Conservation (phyloP, 768 basidiomycete genomes). For the Pleurotus pulmonarius region DNA sequence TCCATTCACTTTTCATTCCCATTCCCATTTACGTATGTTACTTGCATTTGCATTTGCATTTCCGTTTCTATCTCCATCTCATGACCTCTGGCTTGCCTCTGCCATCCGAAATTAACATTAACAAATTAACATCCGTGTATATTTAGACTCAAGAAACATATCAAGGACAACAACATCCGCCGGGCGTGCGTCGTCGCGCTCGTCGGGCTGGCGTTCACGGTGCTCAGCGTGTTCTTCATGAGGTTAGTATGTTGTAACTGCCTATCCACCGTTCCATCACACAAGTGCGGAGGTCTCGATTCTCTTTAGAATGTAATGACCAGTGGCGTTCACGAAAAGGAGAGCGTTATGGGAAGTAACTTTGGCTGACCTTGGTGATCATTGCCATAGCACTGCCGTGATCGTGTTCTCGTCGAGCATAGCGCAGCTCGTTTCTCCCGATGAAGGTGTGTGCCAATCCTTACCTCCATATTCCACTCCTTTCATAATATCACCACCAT, state of each 20-base stretch:
- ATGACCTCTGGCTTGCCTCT: too few relatives aligned
- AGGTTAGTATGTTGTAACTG: background rate
- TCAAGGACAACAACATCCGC: background rate
- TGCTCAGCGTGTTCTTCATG: background rate
- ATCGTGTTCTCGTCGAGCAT: background rate
- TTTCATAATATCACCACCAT: too few relatives aligned
- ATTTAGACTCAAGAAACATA: constrained; percentile 4
- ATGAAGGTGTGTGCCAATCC: background rate
- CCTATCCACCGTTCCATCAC: background rate
- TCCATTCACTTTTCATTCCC: background rate
- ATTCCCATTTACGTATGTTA: too few relatives aligned
- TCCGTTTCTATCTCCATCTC: too few relatives aligned
- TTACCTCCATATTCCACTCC: too few relatives aligned
- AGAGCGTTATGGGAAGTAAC: too few relatives aligned
- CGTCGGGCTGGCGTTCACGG: background rate
- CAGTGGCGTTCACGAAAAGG: too few relatives aligned
- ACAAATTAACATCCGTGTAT: too few relatives aligned
- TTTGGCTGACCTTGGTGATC: too few relatives aligned
- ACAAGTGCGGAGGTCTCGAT: background rate
- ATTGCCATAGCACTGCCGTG: constrained; percentile 1
- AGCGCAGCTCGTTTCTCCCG: constrained; percentile 2
- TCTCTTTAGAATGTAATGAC: too few relatives aligned
- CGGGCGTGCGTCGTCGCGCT: background rate
- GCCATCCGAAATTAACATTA: too few relatives aligned
- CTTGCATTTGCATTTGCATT: too few relatives aligned